Conservation (phyloP, 2,329 filamentous ascomycete species). For the Malbranchea zuffiana region DNA sequence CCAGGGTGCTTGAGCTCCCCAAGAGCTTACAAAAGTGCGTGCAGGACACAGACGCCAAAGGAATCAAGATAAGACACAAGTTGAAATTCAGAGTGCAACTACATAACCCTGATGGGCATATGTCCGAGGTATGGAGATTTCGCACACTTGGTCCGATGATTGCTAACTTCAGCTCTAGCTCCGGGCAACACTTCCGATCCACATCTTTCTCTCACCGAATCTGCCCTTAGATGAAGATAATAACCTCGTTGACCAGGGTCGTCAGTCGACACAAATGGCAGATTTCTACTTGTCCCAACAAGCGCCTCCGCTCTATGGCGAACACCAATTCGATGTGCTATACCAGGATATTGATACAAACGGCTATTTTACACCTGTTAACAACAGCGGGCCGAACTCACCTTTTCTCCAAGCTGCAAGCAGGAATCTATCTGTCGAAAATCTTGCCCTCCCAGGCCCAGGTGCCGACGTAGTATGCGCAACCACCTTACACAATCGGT, state of each 20-base stretch:
- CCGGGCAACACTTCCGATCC: slow-evolving; percentile 78
- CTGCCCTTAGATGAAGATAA: slow-evolving; percentile 81
- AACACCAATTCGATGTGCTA: slow-evolving; percentile 78
- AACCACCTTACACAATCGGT: slow-evolving; percentile 58
- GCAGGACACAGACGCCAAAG: slow-evolving; percentile 78
- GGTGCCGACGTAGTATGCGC: slow-evolving; percentile 50
- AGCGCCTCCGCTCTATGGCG: slow-evolving; percentile 85
- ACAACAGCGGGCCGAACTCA: slow-evolving; percentile 60
- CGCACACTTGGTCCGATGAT: too few relatives aligned
- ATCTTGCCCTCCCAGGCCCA: slow-evolving; percentile 49
- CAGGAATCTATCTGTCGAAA: slow-evolving; percentile 68
- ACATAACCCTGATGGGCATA: slow-evolving; percentile 87
- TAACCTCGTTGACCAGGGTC: slow-evolving; percentile 56
- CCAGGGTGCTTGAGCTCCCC: slow-evolving; percentile 56
- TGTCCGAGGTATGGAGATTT: slow-evolving; percentile 60
- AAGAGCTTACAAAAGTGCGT: slow-evolving; percentile 72
- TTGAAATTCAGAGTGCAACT: slow-evolving; percentile 83
- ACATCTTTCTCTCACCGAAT: slow-evolving; percentile 91
- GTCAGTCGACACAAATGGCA: slow-evolving; percentile 38
- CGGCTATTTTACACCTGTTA: slow-evolving; percentile 68
- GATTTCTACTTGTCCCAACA: slow-evolving; percentile 49
- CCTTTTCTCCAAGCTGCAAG: slow-evolving; percentile 62
- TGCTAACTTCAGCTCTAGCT: slow-evolving; percentile 41
- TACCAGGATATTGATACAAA: slow-evolving; percentile 76
- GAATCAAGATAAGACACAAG: slow-evolving; percentile 88